Conservation (phyloP, 495 filamentous ascomycete genomes). For the Sporormia fimetaria region DNA sequence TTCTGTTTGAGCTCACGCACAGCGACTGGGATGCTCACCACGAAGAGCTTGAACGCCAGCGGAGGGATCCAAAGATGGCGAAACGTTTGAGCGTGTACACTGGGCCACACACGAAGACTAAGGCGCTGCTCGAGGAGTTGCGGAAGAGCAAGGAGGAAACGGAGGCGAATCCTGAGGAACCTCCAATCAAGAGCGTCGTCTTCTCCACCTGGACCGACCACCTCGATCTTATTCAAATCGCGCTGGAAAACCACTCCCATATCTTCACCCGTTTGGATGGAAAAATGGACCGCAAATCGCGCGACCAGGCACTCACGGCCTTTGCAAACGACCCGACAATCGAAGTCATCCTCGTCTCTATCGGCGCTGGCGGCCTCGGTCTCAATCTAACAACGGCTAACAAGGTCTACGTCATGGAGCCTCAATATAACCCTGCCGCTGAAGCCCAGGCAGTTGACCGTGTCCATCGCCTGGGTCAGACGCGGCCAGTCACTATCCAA, state of each 20-base stretch:
- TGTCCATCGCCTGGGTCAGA: conserved; percentile 88
- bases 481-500: conserved; percentile 63
- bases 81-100: conserved; percentile 59
- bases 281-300: conserved; percentile 61
- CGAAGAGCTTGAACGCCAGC: conserved; percentile 39
- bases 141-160: conserved; percentile 49
- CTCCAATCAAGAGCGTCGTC: conserved; percentile 76
- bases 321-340: conserved; percentile 66
- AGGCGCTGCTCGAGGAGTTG: conserved; percentile 60
- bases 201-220: conserved; percentile 93
- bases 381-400: conserved; percentile 81
- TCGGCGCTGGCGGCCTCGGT: conserved; percentile 83
- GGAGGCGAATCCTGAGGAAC: conserved; percentile 42
- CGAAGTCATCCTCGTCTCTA: conserved; percentile 77
- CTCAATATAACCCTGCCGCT: conserved; percentile 89
- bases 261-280: conserved; percentile 76
- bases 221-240: conserved; percentile 83
- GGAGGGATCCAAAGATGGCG: conserved; percentile 41
- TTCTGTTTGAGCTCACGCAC: conserved; percentile 55
- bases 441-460: conserved; percentile 92
- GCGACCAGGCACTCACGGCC: conserved; percentile 56
- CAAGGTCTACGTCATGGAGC: conserved; percentile 93
- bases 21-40: conserved; percentile 49
- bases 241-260: conserved; percentile 56
- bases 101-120: conserved; percentile 84